These are phyloP conservation scores for Coniferiporia sulphurascens DNA, from an alignment of 1,284 basidiomycete species.

Conservation along the genomic window DNA sequence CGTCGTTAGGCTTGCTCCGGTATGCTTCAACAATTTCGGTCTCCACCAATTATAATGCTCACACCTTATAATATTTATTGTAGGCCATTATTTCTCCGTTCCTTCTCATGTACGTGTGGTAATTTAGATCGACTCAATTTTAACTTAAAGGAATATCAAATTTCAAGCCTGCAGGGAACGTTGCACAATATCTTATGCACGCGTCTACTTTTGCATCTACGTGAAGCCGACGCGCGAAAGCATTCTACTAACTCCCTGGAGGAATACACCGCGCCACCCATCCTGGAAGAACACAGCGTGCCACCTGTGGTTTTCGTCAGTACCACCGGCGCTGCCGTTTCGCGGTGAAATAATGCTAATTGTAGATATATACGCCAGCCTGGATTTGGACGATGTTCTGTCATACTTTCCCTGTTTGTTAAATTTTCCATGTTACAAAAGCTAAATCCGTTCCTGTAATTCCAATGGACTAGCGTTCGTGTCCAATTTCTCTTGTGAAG, in stretches of 20 bases:
- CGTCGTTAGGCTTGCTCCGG: conserved; percentile 10
- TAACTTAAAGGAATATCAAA: neutral
- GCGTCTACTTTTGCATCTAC: conserved; percentile 10
- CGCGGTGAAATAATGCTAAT: too few species aligned
- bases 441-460: too few species aligned
- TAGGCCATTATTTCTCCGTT: conserved; percentile 10
- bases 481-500: too few species aligned
- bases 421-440: too few species aligned
- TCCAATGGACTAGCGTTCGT: too few species aligned
- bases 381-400: too few species aligned
- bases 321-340: too few species aligned
- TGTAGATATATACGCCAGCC: too few species aligned
- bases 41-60: neutral
- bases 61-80: neutral
- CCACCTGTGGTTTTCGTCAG: too few species aligned
- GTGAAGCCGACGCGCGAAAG: conserved; percentile 1
- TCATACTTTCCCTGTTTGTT: too few species aligned
- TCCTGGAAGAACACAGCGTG: too few species aligned
- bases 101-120: conserved; percentile 8
- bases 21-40: neutral
- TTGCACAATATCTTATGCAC: conserved; percentile 14
- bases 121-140: neutral
- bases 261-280: too few species aligned
- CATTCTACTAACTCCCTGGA: neutral
- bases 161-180: conserved; percentile 5